Conservation (phyloP, 2,329 filamentous ascomycete genomes). For the Calonectria pteridis region DNA sequence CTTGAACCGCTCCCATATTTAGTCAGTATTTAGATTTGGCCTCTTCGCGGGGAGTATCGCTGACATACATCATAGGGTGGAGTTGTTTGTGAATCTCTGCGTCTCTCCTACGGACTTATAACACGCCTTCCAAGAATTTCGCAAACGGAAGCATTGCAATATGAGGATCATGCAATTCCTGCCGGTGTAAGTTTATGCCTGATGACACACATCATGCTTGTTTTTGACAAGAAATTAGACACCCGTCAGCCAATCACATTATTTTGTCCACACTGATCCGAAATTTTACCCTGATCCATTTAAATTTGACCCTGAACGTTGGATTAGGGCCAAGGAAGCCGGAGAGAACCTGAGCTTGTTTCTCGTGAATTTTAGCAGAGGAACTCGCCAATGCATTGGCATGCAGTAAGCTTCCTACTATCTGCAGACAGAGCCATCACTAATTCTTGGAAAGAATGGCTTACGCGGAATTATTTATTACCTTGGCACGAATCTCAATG, state of each 20-base stretch:
- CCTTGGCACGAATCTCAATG: background rate
- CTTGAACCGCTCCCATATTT: background rate
- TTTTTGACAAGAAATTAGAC: background rate
- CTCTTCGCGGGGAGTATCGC: background rate
- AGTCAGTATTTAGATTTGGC: background rate
- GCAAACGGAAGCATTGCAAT: background rate
- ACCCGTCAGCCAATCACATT: background rate
- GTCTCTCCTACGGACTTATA: background rate
- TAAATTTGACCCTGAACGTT: conserved; percentile 1
- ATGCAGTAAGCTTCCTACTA: background rate
- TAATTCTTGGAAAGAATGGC: background rate
- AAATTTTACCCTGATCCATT: background rate
- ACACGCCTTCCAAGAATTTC: background rate
- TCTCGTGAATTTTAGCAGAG: conserved; percentile 1
- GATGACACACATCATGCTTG: too few species aligned
- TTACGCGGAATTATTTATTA: background rate
- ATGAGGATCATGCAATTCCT: background rate
- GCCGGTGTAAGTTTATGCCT: background rate
- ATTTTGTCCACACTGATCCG: conserved; percentile 4
- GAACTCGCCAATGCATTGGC: conserved; percentile 4
- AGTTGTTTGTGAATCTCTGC: background rate
- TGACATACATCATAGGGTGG: background rate
- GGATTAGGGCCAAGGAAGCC: background rate
- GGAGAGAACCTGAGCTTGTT: background rate
- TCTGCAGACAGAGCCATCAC: rapidly evolving